phyloP scores from a whole-genome alignment of 768 basidiomycete species.

The Boletus sensibilis region DNA sequence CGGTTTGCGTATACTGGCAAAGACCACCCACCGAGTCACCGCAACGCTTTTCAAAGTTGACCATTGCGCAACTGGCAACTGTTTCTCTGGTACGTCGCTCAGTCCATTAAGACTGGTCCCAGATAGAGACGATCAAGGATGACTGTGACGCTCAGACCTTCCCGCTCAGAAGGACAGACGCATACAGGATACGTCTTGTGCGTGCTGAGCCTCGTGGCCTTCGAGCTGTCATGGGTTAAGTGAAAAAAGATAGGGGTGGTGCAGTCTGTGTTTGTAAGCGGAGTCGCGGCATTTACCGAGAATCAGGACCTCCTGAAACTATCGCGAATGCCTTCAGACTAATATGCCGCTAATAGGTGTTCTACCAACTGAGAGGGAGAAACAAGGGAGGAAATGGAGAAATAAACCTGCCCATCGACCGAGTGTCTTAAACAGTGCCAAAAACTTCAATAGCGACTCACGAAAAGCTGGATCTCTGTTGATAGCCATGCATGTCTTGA shows the following conservation, averaged over 20 bases:
- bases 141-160: conserved; percentile 33
- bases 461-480: too few species aligned
- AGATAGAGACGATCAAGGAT: conserved; percentile 29
- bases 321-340: too few species aligned
- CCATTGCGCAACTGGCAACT: conserved; percentile 19
- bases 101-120: conserved; percentile 26
- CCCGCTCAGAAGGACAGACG: conserved; percentile 30
- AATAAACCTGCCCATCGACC: too few species aligned
- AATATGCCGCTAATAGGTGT: too few species aligned
- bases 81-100: conserved; percentile 31
- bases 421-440: too few species aligned
- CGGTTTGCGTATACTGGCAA: background rate
- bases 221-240: conserved; percentile 23
- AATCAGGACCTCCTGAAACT: too few species aligned
- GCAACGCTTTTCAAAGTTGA: conserved; percentile 28
- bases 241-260: background rate
- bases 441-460: too few species aligned
- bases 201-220: conserved; percentile 30
- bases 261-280: background rate
- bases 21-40: conserved; percentile 26
- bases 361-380: too few species aligned
- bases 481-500: too few species aligned
- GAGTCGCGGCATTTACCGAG: background rate
- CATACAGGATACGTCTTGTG: conserved; percentile 15
- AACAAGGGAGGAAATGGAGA: too few species aligned